Evolutionary conservation across 2,329 filamentous ascomycete species (phyloP), one percentile per base, ranked within the genome.

Genomic region (Gyromitra esculenta): DNA sequence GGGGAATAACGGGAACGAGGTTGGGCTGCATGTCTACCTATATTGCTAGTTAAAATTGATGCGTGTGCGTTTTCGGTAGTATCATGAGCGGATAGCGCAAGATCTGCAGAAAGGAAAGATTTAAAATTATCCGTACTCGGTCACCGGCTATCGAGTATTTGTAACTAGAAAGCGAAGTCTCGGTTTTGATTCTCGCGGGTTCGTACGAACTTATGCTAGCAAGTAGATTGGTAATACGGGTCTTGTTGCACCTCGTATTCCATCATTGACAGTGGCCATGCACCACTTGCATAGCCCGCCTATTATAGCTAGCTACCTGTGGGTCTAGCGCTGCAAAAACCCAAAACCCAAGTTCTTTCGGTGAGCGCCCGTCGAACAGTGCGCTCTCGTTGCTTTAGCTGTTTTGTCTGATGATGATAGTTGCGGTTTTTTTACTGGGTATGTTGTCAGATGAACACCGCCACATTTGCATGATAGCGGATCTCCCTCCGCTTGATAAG

Each of bases 281-380:
- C 13, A 13, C 15, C 25, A 18, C 54, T 18, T 57, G 31, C 57
- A 60, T 18, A 56, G 52, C 52, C 52, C 31, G 15, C 9, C 43
- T 6, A 5, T 8, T 2, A 5, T 31, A 4, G 25, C 4, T 31
- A 31, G 25, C 2, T 4, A 3, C 25, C 25, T 31, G 25, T 31
- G 25, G 18, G 15, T 50, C n/a, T 41, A 39, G 57, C 57, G 57
- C 57, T 35, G 57, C 37, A 60, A 60, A 60, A 31, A 15, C 13
- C 52, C 18, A 8, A 9, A 52, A 2, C 18, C 18, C 2, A 18
- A 15, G 21, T 11, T 25, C 21, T 8, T 52, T 8, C 48, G 5
- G n/a, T 52, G 8, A 52, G 48, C 48, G 48, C 48, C 18, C 8
- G n/a, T 50, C 18, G 48, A 25, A 52, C 18, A 52, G 18, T 21